Evolutionary conservation across 2,329 filamentous ascomycete species (phyloP).

Genomic region (Cercospora sp.): DNA sequence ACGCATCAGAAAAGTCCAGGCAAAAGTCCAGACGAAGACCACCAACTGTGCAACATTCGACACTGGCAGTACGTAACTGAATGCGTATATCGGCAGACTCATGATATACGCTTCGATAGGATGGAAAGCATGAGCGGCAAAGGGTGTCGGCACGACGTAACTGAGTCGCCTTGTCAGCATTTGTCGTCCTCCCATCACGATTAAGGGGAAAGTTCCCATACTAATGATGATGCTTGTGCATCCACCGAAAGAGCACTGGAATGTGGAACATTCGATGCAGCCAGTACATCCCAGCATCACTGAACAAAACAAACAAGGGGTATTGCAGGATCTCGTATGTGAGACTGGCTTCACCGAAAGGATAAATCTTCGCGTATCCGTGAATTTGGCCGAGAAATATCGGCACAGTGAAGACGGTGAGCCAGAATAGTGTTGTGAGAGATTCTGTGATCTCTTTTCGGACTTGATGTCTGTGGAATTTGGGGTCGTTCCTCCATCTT

Average conservation of each 20-base stretch:
- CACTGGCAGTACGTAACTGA: neutral
- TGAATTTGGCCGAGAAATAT: neutral
- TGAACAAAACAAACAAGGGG: neutral
- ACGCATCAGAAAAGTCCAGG: neutral
- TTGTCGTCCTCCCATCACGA: neutral
- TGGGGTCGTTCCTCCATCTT: neutral
- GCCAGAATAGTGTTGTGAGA: neutral
- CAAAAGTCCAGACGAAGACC: neutral
- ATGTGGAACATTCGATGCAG: neutral
- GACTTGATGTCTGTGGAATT: neutral
- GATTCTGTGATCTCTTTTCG: neutral
- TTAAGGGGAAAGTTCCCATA: neutral
- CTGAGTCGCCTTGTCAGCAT: neutral
- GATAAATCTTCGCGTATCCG: neutral
- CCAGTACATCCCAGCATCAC: conserved; percentile 1
- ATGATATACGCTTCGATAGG: neutral
- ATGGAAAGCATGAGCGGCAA: neutral
- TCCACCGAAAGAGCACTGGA: neutral
- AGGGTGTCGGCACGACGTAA: neutral
- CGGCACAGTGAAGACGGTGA: neutral
- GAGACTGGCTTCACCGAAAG: neutral
- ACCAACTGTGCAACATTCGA: neutral
- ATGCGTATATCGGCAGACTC: neutral
- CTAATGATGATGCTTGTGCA: conserved; percentile 1
- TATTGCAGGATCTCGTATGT: neutral